A percentile compares a stretch with the other conserved stretches of the same genome.
These are phyloP conservation scores for Lagerstroemia speciosa DNA, from an alignment of 345 rosid species.

Conservation along the genomic window DNA sequence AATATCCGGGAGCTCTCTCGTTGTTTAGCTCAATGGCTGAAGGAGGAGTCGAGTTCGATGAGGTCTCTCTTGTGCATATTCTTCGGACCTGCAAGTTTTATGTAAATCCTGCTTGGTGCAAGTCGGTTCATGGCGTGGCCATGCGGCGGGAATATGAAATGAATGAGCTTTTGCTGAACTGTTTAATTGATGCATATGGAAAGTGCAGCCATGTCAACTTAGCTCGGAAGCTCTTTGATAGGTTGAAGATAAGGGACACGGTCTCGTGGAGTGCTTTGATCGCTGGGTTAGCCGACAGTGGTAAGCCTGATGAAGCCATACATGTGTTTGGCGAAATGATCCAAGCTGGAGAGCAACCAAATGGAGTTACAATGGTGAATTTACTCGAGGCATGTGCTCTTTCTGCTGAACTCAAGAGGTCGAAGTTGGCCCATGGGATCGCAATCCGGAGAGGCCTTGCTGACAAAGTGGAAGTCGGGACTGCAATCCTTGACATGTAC, in stretches of 20 bases:
- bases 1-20: slow-evolving; percentile 35
- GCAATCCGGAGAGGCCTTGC: slow-evolving; percentile 50
- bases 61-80: slow-evolving; percentile 44
- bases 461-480: slow-evolving; percentile 40
- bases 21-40: slow-evolving; percentile 34
- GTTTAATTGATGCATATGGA: slow-evolving; percentile 60
- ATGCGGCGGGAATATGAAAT: slow-evolving; percentile 32
- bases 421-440: slow-evolving; percentile 65
- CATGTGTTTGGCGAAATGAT: slow-evolving; percentile 39
- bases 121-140: slow-evolving; percentile 46
- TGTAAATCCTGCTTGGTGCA: slow-evolving; percentile 30
- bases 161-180: slow-evolving; percentile 33
- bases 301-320: slow-evolving; percentile 48
- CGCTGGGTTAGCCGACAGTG: slow-evolving; percentile 40
- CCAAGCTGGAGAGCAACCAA: slow-evolving; percentile 27
- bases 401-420: slow-evolving; percentile 41
- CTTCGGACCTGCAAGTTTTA: slow-evolving; percentile 49
- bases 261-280: slow-evolving; percentile 71
- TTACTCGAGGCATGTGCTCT: slow-evolving; percentile 61
- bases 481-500: slow-evolving; percentile 60
- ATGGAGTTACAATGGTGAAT: slow-evolving; percentile 33
- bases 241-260: slow-evolving; percentile 30
- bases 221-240: slow-evolving; percentile 35
- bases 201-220: slow-evolving; percentile 32
- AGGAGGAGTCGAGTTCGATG: slow-evolving; percentile 34